Base-by-base conservation (phyloP, 2,329 filamentous ascomycete genomes). In the Zalaria sp. region DNA sequence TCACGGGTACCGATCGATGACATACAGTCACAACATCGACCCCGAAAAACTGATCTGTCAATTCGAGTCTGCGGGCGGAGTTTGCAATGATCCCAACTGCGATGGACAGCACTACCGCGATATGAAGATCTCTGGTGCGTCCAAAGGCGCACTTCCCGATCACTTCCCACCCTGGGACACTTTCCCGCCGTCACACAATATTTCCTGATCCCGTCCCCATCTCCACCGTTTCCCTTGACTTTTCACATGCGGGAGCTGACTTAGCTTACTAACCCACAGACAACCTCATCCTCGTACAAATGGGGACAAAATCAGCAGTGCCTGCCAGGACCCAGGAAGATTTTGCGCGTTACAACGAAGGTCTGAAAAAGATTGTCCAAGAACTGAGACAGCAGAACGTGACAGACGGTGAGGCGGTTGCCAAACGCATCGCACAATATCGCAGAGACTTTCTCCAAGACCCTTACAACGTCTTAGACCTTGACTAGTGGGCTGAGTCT, bases 11-110 rank as follows among this genome's bases (percentile, higher is more conserved):
- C 80, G 82, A 57, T 96, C 91, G 49, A 71, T 93, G 67, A 96
- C 88, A 35, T 96, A 89, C 65, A 95, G 85, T 65, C 84, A 93
- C 62, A 81, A 79, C 51, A 93, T 98, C 62, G 79, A 95, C 57
- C 71, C 79, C 25, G 70, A 76, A 46, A 79, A 74, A 51, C 73
- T 75, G 47, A 57, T 96, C 38, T 98, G 91, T 61, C 80, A 77
- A 32, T 81, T 76, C 53, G 84, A 93, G 60, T 65, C 83, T 47
- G 69, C 71, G 38, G 79, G 78, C 40, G 77, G 77, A 46, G 66
- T 70, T 50, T 96, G 91, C 72, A 79, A 81, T 51, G 83, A 88
- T 55, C 59, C 65, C 45, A 68, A 73, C 42, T 98, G 91, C 64
- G 66, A 76, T 43, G 79, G 66, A 49, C 80, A 96, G 67, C 91